Evolutionary conservation across 2,329 filamentous ascomycete species (phyloP), one percentile per base, ranked within the genome.

Genomic region (Simplicillium sp.): DNA sequence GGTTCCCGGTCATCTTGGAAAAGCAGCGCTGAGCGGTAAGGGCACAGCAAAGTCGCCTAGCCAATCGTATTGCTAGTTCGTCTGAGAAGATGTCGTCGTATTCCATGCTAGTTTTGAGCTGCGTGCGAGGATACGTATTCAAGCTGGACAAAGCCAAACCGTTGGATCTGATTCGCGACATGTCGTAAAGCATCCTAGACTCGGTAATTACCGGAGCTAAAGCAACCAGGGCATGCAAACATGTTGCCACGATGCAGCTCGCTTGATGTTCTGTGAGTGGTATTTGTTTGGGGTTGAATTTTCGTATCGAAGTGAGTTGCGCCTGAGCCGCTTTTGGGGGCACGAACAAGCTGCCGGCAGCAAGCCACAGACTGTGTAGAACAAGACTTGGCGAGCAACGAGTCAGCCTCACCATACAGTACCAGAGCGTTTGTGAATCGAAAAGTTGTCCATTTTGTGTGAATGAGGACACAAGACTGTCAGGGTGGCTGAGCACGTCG

Each of bases 21-120:
- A 75, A 77, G 41, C 60, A 66, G n/a, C 66, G 64, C 3, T 72
- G 66, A 2, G 71, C 66, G 1, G 67, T 63, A 11, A 82, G 71
- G 6, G 75, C 76, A 28, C 73, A 64, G 44, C 81, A 75, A 0
- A 82, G 46, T 38, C 79, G 66, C 25, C 71, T 65, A 3, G 77
- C 78, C 36, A 82, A 57, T 37, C 77, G 68, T 38, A 81, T 50
- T 7, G 75, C 74, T 31, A 80, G 57, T n/a, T 73, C 72, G 48
- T 82, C 68, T 0, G 75, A 75, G 43, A 82, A 81, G 2, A 68
- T 68, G 49, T 82, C 79, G 45, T 82, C 74, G 43, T 80, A 82
- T 41, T 75, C 66, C 6, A 82, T 62, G 46, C 73, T 80, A 15
- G 77, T 58, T 9, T 65, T 57, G 4, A 65, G 49, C 4, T 70